Evolutionary conservation across 2,329 filamentous ascomycete species (phyloP).

Genomic region (Lachnellula occidentalis): DNA sequence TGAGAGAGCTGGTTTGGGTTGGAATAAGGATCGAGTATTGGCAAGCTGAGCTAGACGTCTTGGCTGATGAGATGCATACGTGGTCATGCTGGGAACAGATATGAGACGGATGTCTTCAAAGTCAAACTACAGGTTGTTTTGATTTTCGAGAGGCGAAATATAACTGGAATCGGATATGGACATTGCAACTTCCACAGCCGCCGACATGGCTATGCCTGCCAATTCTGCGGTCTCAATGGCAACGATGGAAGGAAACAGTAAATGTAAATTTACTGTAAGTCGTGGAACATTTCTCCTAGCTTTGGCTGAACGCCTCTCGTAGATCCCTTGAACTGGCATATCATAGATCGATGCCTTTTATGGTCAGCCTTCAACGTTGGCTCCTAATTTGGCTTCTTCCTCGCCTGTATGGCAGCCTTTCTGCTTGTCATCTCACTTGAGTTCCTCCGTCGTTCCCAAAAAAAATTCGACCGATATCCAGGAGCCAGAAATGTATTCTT

Average conservation of each 20-base stretch:
- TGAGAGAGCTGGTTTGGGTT: slow-evolving; percentile 10
- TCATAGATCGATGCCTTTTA: slow-evolving; percentile 22
- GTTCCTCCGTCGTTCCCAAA: slow-evolving; percentile 16
- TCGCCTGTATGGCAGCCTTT: slow-evolving; percentile 20
- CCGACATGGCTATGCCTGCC: neutral
- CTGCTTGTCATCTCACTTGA: slow-evolving; percentile 21
- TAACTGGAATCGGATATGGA: neutral
- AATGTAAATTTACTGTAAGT: slow-evolving; percentile 22
- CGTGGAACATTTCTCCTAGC: neutral
- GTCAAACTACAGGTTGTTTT: neutral
- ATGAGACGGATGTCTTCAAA: neutral
- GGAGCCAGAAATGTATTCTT: slow-evolving; percentile 3
- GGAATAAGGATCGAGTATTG: slow-evolving; percentile 1
- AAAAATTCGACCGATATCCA: slow-evolving; percentile 17
- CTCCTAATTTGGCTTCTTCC: slow-evolving; percentile 17
- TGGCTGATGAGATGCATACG: neutral
- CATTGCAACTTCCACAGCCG: neutral
- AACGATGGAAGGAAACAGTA: slow-evolving; percentile 14
- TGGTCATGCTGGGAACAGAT: neutral
- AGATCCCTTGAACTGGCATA: slow-evolving; percentile 26
- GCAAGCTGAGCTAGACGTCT: neutral
- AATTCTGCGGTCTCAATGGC: slow-evolving; percentile 6
- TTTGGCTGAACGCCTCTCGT: neutral
- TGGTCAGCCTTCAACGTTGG: slow-evolving; percentile 16
- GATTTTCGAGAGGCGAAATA: neutral